These are phyloP conservation scores for Rheum nobile DNA, from an alignment of 148 eudicot genomes.

Conservation along the genomic window DNA sequence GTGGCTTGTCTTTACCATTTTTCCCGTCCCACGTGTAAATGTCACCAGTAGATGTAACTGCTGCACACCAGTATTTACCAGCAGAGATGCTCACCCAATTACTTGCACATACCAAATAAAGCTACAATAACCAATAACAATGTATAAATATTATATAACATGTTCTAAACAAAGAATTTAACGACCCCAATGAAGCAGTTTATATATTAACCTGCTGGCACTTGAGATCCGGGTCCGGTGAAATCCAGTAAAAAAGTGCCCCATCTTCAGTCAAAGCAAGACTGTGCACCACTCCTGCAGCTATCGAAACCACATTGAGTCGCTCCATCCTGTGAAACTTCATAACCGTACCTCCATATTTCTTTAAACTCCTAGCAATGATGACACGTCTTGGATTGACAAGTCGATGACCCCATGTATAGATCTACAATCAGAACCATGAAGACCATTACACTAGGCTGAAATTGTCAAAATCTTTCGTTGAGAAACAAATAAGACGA, in stretches of 20 bases:
- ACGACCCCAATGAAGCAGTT: not conserved
- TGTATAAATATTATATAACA: not conserved
- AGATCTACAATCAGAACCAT: conserved; percentile 41
- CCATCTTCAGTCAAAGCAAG: conserved; percentile 86
- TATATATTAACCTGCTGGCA: conserved; percentile 66
- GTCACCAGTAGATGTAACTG: conserved; percentile 70
- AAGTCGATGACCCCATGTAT: conserved; percentile 99
- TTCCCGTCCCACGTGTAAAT: conserved; percentile 91
- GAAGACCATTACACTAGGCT: not conserved
- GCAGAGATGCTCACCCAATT: conserved; percentile 59
- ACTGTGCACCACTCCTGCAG: conserved; percentile 92
- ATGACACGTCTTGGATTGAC: conserved; percentile 86
- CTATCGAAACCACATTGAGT: conserved; percentile 66
- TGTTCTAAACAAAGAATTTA: not conserved
- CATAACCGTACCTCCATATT: conserved; percentile 47
- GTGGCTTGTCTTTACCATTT: conserved; percentile 46
- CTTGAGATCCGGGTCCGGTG: conserved; percentile 76
- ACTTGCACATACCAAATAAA: conserved; percentile 56
- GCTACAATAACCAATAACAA: conserved; percentile 21
- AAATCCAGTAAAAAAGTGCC: conserved; percentile 81
- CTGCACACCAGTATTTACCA: conserved; percentile 90
- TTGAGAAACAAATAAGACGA: not conserved
- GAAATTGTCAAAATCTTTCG: not conserved
- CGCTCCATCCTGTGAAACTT: conserved; percentile 75
- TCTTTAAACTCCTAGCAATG: conserved; percentile 63